These are phyloP conservation scores for Avena insularis DNA, from an alignment of 176 grass and related monocot species.

Conservation along the genomic window DNA sequence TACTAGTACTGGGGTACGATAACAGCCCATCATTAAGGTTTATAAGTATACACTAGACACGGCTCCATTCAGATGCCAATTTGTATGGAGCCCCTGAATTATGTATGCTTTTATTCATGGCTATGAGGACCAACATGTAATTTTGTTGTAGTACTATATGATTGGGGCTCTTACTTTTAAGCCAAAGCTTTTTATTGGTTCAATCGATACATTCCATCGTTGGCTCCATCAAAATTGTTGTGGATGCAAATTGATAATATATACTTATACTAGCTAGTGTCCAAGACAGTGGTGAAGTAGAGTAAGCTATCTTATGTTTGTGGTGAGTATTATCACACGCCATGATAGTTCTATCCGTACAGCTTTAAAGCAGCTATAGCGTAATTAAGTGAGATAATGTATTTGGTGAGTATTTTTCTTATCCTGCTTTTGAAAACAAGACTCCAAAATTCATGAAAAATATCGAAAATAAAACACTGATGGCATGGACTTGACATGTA, in stretches of 20 bases:
- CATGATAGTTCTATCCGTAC: not conserved
- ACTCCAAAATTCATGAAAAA: not conserved
- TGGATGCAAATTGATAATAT: not conserved
- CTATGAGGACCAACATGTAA: not conserved
- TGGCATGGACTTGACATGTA: not conserved
- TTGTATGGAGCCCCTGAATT: not conserved
- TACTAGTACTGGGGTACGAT: too few species aligned
- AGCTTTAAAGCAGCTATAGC: not conserved
- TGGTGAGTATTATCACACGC: conserved; percentile 51
- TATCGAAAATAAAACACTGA: not conserved
- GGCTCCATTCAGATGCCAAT: not conserved
- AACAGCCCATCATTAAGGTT: not conserved
- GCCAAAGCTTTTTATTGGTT: not conserved
- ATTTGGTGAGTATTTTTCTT: not conserved
- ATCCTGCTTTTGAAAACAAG: not conserved
- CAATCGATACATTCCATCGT: not conserved
- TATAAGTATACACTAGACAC: not conserved
- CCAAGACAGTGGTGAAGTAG: not conserved
- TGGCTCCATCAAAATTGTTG: too few species aligned
- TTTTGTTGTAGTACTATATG: not conserved
- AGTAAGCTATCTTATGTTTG: conserved; percentile 46
- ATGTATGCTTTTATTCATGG: not conserved
- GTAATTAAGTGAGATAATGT: not conserved
- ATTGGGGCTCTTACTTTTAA: not conserved
- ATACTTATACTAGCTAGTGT: not conserved